Evolutionary conservation across 2,329 filamentous ascomycete genomes (phyloP).

Genomic region (Trichoderma atroviride): DNA sequence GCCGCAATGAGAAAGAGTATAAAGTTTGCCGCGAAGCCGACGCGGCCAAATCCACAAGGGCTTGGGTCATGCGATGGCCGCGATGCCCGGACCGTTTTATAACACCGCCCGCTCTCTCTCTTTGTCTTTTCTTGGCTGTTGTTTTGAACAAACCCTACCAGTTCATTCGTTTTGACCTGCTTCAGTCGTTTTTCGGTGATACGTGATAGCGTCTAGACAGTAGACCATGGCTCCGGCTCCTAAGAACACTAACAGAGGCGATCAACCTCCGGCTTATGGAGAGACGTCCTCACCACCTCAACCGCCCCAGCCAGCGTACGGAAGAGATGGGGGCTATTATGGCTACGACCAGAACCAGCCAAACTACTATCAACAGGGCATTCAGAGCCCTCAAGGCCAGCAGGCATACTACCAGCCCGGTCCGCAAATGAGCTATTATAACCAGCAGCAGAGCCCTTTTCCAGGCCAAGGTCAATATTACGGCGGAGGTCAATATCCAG

Average conservation of each 20-base stretch:
- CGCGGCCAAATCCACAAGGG: not conserved
- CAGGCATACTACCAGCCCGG: conserved; percentile 46
- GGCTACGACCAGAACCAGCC: conserved; percentile 36
- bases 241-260: conserved; percentile 33
- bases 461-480: conserved; percentile 41
- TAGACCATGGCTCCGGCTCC: not conserved
- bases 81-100: not conserved
- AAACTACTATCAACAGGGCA: conserved; percentile 36
- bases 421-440: conserved; percentile 50
- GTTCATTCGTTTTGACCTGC: not conserved
- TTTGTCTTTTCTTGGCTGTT: not conserved
- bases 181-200: not conserved
- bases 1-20: conserved; percentile 1
- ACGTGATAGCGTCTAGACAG: not conserved
- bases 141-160: not conserved
- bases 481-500: not conserved
- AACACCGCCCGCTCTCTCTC: not conserved
- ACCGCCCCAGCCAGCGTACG: conserved; percentile 49
- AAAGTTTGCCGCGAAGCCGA: conserved; percentile 10
- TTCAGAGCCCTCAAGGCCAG: conserved; percentile 35
- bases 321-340: conserved; percentile 37
- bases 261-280: conserved; percentile 55
- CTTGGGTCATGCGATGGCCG: conserved; percentile 12
- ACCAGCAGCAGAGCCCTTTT: conserved; percentile 43
- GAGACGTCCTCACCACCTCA: conserved; percentile 41